Percentiles rank a stretch among this genome's conserved stretches.
phyloP scores from a whole-genome alignment of 805 yeast species.

The Lachancea nothofagi region DNA sequence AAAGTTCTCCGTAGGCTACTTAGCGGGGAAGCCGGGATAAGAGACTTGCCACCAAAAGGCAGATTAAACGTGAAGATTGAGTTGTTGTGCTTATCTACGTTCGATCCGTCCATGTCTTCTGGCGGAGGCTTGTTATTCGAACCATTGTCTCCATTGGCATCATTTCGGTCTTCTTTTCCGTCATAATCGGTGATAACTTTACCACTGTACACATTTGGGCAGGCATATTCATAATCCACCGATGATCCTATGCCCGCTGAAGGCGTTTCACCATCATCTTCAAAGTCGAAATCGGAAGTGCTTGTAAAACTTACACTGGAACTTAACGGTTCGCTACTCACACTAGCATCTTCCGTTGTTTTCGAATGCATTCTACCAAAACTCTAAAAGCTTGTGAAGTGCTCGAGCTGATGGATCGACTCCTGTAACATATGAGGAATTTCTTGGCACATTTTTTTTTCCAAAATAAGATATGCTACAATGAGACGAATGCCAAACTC shows the following conservation, averaged over 20 bases:
- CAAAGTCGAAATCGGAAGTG: too few species aligned
- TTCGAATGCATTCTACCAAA: background rate
- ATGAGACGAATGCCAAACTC: background rate
- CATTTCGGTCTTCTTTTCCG: background rate
- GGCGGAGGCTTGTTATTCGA: conserved; percentile 5
- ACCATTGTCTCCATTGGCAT: background rate
- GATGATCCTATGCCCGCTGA: too few species aligned
- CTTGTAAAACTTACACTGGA: too few species aligned
- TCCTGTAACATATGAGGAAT: too few species aligned
- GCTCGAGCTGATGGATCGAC: background rate
- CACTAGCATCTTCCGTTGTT: background rate
- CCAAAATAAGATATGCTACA: background rate
- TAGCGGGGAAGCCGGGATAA: conserved; percentile 15
- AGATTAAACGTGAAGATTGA: conserved; percentile 35
- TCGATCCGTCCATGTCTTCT: conserved; percentile 8
- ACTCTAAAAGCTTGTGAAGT: background rate
- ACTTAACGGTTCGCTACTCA: background rate
- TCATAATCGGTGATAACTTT: too few species aligned
- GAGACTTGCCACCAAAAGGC: conserved; percentile 36
- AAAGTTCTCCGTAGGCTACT: conserved; percentile 16
- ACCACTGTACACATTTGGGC: too few species aligned
- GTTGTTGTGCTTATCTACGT: conserved; percentile 20
- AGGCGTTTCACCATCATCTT: too few species aligned
- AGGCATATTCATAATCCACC: too few species aligned
- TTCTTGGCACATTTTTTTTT: too few species aligned